phyloP scores from a whole-genome alignment of 129 eudicot species.

The Lactuca sativa region DNA sequence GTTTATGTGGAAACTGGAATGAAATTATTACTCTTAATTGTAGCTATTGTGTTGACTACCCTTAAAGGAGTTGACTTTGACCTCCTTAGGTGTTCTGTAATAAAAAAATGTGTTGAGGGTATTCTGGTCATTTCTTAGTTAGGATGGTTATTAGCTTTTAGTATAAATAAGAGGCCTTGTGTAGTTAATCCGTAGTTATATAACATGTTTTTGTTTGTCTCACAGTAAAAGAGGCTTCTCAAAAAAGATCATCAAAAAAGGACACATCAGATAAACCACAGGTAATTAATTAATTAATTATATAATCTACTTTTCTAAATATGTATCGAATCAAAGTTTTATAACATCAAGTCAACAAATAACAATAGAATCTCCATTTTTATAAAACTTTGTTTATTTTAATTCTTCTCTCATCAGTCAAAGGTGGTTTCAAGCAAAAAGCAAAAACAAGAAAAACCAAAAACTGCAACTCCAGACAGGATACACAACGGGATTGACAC shows the following conservation, averaged over 20 bases:
- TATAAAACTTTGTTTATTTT: background rate
- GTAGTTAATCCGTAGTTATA: no score
- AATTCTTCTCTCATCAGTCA: constrained; percentile 14
- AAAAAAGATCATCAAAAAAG: constrained; percentile 8
- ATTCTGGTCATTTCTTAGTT: no score
- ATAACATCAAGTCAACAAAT: background rate
- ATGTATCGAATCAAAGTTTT: background rate
- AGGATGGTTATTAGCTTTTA: no score
- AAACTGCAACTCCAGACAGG: constrained; percentile 21
- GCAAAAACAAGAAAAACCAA: constrained; percentile 25
- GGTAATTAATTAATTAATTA: constrained; percentile 21
- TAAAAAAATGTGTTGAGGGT: no score
- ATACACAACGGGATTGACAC: constrained; percentile 23
- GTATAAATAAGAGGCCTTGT: no score
- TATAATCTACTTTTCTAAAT: background rate
- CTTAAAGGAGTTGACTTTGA: no score
- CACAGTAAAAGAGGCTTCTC: constrained; percentile 10
- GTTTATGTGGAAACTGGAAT: no score
- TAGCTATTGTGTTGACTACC: no score
- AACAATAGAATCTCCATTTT: background rate
- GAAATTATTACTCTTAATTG: no score
- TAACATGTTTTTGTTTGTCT: no score
- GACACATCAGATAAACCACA: constrained; percentile 19
- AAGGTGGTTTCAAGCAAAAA: constrained; percentile 37
- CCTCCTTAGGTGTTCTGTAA: no score